Base-by-base conservation (phyloP, 116 monocot genomes). In the Phalaenopsis hybrid region DNA sequence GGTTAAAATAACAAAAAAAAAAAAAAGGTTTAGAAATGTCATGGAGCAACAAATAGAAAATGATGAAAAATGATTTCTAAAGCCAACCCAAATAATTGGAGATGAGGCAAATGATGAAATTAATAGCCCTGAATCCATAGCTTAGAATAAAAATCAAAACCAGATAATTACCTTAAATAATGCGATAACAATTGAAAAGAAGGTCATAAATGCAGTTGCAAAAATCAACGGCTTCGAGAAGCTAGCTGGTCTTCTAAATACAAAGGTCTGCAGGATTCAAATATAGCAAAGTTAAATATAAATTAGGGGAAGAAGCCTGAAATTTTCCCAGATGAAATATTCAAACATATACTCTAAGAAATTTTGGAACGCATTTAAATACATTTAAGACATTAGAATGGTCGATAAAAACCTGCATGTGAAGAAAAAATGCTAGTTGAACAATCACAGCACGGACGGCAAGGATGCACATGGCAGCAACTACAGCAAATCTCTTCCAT, bases 111-210 rank as follows among this genome's bases (percentile, higher is more conserved):
- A 65, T 65, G 25, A 65, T 23, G 10, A 65, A 25, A 65, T 65
- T 65, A 65, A 65, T 65, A 65, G 21, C 4, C 21, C 7, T 23
- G 6, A 5, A 23, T 34, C 37, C 37, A 72, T 28, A 28, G 28
- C 28, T 28, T 28, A 28, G 28, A 28, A 28, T 28, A 28, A 28
- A 28, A 28, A 28, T 73, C n/a, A 44, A 75, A 1, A 45, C 45
- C 34, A 63, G 20, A 12, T 63, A 43, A 75, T 86, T 89, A 99
- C 99, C 95, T 99, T 99, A 85, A 99, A 99, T 59, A 99, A 79
- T 79, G 99, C 99, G 81, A 95, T 99, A 79, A 99, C 99, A 83
- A 95, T 91, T 57, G 99, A 95, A 82, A 99, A 99, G 94, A 99
- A 95, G 81, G 87, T 91, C 99, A 99, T 99, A 81, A 99, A 99